These are phyloP conservation scores for Metarhizium humberi DNA, from an alignment of 2,329 filamentous ascomycete genomes.

Conservation along the genomic window DNA sequence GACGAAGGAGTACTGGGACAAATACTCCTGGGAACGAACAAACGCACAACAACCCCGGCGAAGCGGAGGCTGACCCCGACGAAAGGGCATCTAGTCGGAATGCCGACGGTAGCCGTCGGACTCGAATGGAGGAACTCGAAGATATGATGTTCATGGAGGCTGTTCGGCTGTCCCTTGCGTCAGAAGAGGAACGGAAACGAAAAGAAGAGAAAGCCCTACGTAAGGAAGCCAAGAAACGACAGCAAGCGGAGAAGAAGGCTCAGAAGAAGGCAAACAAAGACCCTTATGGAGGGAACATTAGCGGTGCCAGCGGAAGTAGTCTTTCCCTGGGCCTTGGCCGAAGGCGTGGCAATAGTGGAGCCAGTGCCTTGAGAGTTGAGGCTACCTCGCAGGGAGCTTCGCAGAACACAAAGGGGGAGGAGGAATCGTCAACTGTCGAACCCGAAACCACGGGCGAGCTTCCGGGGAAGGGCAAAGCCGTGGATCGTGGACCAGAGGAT, in stretches of 20 bases:
- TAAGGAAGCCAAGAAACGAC: constrained; percentile 77
- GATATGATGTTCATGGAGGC: constrained; percentile 99
- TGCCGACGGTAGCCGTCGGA: constrained; percentile 23
- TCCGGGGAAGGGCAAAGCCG: constrained; percentile 57
- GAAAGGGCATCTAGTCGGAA: constrained; percentile 11
- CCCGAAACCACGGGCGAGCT: constrained; percentile 21
- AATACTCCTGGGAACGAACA: constrained; percentile 17
- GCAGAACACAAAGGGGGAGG: constrained; percentile 15
- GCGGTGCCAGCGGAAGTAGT: constrained; percentile 51
- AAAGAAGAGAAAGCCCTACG: constrained; percentile 48
- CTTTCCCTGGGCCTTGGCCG: constrained; percentile 52
- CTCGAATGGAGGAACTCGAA: constrained; percentile 77
- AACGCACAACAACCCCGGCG: constrained; percentile 5
- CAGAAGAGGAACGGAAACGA: constrained; percentile 84
- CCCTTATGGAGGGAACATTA: constrained; percentile 25
- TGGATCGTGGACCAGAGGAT: constrained; percentile 43
- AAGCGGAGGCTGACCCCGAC: constrained; percentile 14
- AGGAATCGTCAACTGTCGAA: constrained; percentile 13
- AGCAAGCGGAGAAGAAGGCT: constrained; percentile 75
- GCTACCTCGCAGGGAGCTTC: constrained; percentile 38
- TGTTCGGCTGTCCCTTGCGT: constrained; percentile 79
- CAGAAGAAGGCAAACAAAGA: constrained; percentile 49
- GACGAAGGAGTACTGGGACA: constrained; percentile 39
- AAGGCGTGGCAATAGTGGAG: constrained; percentile 48
- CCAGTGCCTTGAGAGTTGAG: constrained; percentile 51